These are phyloP conservation scores for Warburgia ugandensis DNA, from an alignment of 164 flowering plant species.

Conservation along the genomic window DNA sequence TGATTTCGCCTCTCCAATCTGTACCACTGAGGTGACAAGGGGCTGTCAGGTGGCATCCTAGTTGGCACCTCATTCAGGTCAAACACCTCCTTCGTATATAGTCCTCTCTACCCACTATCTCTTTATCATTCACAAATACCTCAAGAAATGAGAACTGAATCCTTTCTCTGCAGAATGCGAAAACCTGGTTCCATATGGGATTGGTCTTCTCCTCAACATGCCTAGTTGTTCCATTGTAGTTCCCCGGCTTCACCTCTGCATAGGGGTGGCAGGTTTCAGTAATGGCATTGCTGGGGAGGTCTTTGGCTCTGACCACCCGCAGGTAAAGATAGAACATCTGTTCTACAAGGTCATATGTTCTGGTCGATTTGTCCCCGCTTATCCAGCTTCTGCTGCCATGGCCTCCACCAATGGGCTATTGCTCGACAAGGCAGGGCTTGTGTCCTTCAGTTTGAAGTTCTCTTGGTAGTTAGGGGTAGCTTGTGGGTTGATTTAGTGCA, in stretches of 20 bases:
- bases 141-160: conserved; percentile 71
- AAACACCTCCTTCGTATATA: conserved; percentile 54
- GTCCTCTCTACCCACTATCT: conserved; percentile 68
- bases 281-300: too few species aligned
- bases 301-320: conserved; percentile 22
- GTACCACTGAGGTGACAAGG: conserved; percentile 81
- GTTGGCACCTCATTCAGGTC: conserved; percentile 70
- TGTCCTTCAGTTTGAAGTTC: conserved; percentile 66
- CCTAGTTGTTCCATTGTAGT: conserved; percentile 27
- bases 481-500: too few species aligned
- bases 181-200: conserved; percentile 77
- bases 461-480: too few species aligned
- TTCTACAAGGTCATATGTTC: conserved; percentile 34
- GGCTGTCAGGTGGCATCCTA: conserved; percentile 81
- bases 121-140: conserved; percentile 62
- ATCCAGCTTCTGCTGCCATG: conserved; percentile 65
- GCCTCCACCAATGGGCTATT: too few species aligned
- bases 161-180: conserved; percentile 72
- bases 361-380: conserved; percentile 22
- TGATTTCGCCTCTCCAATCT: conserved; percentile 75
- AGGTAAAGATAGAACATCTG: conserved; percentile 32
- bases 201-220: conserved; percentile 16
- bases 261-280: neutral
- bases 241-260: conserved; percentile 35
- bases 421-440: too few species aligned